phyloP scores from a whole-genome alignment of 2,329 filamentous ascomycete genomes.

The Epichloe sp. region DNA sequence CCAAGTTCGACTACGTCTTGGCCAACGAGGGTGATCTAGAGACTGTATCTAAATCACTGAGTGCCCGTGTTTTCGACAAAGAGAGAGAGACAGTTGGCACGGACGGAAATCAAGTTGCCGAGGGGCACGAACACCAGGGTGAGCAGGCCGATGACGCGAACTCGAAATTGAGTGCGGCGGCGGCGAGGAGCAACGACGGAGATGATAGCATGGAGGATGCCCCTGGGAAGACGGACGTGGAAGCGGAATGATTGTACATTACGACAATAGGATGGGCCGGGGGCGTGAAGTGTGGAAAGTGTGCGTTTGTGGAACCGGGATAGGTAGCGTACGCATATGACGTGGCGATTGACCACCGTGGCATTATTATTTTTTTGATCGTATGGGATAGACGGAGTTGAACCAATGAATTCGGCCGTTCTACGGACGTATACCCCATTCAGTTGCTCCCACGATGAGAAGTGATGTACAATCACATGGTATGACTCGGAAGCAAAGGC shows the following conservation, averaged over 20 bases:
- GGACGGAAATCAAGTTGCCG: not conserved
- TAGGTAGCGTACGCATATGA: no score
- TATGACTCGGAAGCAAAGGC: no score
- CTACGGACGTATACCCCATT: no score
- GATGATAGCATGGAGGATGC: slow-evolving; percentile 10
- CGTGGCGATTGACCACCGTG: no score
- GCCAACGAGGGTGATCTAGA: slow-evolving; percentile 12
- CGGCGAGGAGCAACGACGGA: slow-evolving; percentile 2
- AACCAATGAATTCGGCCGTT: no score
- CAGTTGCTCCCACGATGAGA: no score
- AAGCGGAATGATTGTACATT: not conserved
- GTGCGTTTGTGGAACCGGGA: no score
- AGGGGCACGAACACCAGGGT: not conserved
- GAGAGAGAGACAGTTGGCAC: not conserved
- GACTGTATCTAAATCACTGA: slow-evolving; percentile 9
- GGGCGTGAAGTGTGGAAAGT: not conserved
- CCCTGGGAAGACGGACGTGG: not conserved
- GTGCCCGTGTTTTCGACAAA: slow-evolving; percentile 16
- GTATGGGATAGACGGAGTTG: no score
- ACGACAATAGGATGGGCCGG: not conserved
- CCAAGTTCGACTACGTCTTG: slow-evolving; percentile 17
- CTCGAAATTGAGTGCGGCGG: not conserved
- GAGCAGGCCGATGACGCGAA: slow-evolving; percentile 6
- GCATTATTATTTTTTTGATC: no score
- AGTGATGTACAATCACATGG: no score